Conservation (phyloP, 441 rosid genomes). For the Euphorbia corollata region DNA sequence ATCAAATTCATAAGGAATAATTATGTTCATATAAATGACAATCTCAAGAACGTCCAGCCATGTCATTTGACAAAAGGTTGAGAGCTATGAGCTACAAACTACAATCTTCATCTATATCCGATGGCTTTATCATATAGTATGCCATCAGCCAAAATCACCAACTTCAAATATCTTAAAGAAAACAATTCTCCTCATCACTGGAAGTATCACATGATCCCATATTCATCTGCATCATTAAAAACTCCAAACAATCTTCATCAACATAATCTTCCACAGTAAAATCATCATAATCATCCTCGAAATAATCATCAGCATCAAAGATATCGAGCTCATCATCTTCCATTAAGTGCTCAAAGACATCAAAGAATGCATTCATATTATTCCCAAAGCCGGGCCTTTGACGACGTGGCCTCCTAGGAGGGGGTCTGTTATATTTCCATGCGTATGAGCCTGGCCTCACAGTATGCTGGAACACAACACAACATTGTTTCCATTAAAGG, state of each 20-base stretch:
- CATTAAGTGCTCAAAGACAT: conserved; percentile 35
- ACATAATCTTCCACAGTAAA: too few relatives aligned
- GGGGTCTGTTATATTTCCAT: conserved; percentile 61
- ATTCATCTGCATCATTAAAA: conserved; percentile 40
- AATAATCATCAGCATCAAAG: conserved; percentile 40
- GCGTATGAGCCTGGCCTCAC: conserved; percentile 76
- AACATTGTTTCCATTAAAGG: conserved; percentile 47
- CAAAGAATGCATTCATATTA: conserved; percentile 35
- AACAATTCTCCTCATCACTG: conserved; percentile 43
- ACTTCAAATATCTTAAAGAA: conserved; percentile 19
- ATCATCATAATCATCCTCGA: conserved; percentile 32
- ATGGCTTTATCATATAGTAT: too few relatives aligned
- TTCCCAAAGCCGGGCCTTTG: conserved; percentile 35
- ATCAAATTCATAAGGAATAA: too few relatives aligned
- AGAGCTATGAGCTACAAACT: too few relatives aligned
- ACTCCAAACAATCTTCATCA: conserved; percentile 37
- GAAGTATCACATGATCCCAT: conserved; percentile 33
- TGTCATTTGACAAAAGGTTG: too few relatives aligned
- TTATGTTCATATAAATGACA: too few relatives aligned
- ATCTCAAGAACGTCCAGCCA: too few relatives aligned
- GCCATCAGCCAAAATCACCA: too few relatives aligned
- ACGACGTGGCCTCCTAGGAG: conserved; percentile 47
- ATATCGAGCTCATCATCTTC: conserved; percentile 40
- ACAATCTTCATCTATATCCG: too few relatives aligned
- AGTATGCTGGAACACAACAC: conserved; percentile 71